Conservation (phyloP, 139 green algal species). For the Chlamydomonas sphaeroides region DNA sequence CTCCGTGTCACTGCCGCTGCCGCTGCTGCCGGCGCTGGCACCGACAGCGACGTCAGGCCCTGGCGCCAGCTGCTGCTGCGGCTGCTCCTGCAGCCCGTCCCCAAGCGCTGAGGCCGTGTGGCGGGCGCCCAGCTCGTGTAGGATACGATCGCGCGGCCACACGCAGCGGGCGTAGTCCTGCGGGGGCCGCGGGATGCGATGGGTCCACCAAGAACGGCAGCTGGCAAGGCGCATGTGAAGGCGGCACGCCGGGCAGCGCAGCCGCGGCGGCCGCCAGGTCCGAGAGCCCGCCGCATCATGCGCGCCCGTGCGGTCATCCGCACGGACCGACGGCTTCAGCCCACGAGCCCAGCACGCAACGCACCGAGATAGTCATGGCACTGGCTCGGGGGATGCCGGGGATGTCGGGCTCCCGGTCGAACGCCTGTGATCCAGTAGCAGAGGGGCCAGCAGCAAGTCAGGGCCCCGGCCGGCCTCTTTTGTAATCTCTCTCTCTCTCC, state of each 20-base stretch:
- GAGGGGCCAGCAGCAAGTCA: no score
- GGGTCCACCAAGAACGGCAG: neutral
- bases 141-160: slow-evolving; percentile 8
- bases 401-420: slow-evolving; percentile 67
- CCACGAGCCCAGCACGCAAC: no score
- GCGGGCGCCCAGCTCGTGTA: neutral
- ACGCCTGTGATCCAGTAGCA: no score
- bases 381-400: slow-evolving; percentile 39
- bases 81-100: neutral
- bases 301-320: no score
- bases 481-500: no score
- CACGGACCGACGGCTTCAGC: no score
- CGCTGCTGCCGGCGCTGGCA: neutral
- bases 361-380: slow-evolving; percentile 46
- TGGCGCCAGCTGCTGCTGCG: no score
- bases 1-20: neutral
- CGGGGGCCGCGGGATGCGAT: neutral
- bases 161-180: slow-evolving; percentile 45
- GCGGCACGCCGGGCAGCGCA: neutral
- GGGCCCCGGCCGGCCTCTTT: no score
- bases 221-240: neutral
- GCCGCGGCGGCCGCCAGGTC: no score
- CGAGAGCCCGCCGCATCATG: no score
- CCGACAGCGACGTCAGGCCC: no score
- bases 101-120: no score